Conservation (phyloP, 495 filamentous ascomycete species). For the Jackrogersella minutella region DNA sequence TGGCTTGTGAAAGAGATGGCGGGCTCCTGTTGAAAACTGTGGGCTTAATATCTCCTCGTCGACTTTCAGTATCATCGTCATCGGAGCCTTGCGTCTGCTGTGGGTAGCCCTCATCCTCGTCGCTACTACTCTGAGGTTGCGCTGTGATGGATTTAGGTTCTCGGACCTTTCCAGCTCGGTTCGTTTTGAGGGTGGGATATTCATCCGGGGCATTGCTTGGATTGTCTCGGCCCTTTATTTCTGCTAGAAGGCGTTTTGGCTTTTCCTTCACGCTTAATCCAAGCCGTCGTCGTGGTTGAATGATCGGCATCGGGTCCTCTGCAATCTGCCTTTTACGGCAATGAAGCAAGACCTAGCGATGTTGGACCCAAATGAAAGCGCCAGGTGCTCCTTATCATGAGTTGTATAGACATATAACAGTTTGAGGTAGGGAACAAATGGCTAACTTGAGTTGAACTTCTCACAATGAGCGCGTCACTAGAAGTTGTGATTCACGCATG, state of each 20-base stretch:
- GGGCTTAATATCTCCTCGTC: slow-evolving; percentile 29
- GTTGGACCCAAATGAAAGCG: neutral
- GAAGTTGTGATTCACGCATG: neutral
- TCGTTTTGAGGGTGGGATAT: slow-evolving; percentile 1
- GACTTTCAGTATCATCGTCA: slow-evolving; percentile 17
- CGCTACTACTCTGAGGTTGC: slow-evolving; percentile 40
- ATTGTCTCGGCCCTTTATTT: neutral
- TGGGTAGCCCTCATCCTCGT: slow-evolving; percentile 36
- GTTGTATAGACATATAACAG: neutral
- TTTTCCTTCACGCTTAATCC: slow-evolving; percentile 22
- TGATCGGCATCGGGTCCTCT: slow-evolving; percentile 12
- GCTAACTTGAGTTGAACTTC: neutral
- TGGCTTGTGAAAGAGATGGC: neutral
- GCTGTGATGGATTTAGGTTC: slow-evolving; percentile 36
- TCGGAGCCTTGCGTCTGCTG: slow-evolving; percentile 30
- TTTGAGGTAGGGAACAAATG: neutral
- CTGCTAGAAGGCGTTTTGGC: slow-evolving; percentile 21
- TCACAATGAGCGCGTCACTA: neutral
- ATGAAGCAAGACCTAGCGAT: neutral
- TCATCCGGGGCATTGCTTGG: slow-evolving; percentile 1
- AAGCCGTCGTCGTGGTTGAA: neutral
- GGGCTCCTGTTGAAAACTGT: slow-evolving; percentile 28
- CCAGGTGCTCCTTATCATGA: neutral
- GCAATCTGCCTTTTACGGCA: neutral
- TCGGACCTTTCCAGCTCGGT: neutral